Conservation (phyloP, 2,329 filamentous ascomycete species). For the Microdochium nivale region DNA sequence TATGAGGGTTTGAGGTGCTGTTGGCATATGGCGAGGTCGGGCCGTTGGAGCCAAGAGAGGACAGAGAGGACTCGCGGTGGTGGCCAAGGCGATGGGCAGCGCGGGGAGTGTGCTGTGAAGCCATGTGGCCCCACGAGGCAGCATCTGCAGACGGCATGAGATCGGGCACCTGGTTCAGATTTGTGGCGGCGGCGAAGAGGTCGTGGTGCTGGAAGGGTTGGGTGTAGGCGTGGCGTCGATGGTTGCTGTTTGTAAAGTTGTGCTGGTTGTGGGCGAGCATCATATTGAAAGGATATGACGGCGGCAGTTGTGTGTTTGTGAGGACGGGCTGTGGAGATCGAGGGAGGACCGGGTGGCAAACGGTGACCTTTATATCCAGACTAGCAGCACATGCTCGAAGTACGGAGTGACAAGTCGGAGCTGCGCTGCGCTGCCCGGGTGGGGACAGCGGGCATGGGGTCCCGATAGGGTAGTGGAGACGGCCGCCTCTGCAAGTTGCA, state of each 20-base stretch:
- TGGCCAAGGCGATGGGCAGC: constrained; percentile 31
- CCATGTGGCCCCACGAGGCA: constrained; percentile 17
- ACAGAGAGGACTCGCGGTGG: constrained; percentile 52
- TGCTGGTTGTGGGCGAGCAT: constrained; percentile 21
- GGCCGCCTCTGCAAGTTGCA: not conserved
- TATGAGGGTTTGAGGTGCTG: constrained; percentile 48
- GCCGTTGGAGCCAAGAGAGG: constrained; percentile 51
- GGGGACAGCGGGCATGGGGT: not conserved
- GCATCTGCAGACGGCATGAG: constrained; percentile 19
- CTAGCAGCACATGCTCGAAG: too few relatives aligned
- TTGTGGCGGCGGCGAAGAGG: constrained; percentile 2
- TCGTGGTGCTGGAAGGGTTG: not conserved
- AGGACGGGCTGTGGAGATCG: constrained; percentile 1
- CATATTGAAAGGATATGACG: constrained; percentile 12
- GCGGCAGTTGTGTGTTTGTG: constrained; percentile 2
- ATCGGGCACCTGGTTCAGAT: constrained; percentile 16
- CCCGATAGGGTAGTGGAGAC: not conserved
- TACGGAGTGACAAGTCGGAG: not conserved
- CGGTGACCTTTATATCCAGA: constrained; percentile 9
- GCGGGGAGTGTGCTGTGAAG: constrained; percentile 16
- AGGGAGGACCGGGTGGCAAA: constrained; percentile 2
- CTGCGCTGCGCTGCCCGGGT: not conserved
- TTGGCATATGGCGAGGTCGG: constrained; percentile 50
- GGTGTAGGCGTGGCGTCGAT: not conserved
- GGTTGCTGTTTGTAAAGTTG: constrained; percentile 14